Evolutionary conservation across 2,329 filamentous ascomycete species (phyloP), one percentile per base, ranked within the genome.

Genomic region (Aphanoascus verrucosus): DNA sequence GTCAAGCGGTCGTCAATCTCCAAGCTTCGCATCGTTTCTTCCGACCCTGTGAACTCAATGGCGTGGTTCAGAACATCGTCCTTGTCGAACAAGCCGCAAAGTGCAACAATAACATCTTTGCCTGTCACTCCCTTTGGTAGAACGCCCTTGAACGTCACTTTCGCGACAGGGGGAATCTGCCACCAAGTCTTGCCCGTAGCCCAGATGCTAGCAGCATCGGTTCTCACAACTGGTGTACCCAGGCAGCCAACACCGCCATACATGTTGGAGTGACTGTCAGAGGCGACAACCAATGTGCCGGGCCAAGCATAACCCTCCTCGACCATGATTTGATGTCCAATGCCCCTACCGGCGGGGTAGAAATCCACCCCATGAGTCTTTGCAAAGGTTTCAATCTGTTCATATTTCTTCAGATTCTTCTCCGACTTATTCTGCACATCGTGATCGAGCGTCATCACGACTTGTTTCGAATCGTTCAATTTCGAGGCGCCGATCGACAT

Each of bases 41-140:
- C 82, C 0, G 83, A 82, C 11, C 90, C 91, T 0, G 81, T 82
- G 63, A 96, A 95, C 64, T 97, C 91, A 56, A 97, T 83, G 4
- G 82, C 82, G 65, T 95, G 88, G 71, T 97, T 97, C 12, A 96
- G 76, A 0, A 96, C 91, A 43, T 95, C 88, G 60, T 88, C 85
- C 52, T 85, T 81, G 69, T 86, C 86, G 74, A 97, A 94, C 0
- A 95, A 71, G 0, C 86, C 87, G 61, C 88, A 94, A 0, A 97
- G 77, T 0, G 88, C 87, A 23, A 96, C 80, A 59, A 97, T 97
- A 11, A 95, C 86, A 67, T 97, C 93, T 69, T 98, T 97, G 31
- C 89, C 91, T 0, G 85, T 88, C 0, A 95, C 89, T 9, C 90
- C 90, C 1, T 74, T 72, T 0, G 88, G 90, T 5, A 95, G 72